phyloP scores from a whole-genome alignment of 148 eudicot species.

The Fallopia convolvulus region DNA sequence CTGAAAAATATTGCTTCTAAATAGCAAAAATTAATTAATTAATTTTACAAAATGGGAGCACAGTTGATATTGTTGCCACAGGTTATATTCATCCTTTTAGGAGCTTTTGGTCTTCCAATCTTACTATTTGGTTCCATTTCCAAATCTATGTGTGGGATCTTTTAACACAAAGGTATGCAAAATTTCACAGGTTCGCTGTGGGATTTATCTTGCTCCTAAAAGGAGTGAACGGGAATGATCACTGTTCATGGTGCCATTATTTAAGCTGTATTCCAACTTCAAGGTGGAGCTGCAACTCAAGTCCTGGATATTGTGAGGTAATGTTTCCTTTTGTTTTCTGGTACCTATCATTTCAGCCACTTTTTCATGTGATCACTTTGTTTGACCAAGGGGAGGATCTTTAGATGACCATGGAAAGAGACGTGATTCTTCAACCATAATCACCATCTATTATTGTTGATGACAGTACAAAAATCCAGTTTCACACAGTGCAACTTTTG shows the following conservation, averaged over 20 bases:
- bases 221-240: conserved; percentile 60
- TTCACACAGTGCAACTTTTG: background rate
- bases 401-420: background rate
- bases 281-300: conserved; percentile 56
- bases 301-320: conserved; percentile 59
- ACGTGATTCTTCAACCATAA: background rate
- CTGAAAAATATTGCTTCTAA: background rate
- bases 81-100: background rate
- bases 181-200: conserved; percentile 44
- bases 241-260: conserved; percentile 93
- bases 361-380: background rate
- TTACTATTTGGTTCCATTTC: background rate
- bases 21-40: background rate
- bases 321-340: conserved; percentile 1
- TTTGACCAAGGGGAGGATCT: background rate
- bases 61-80: background rate
- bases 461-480: background rate
- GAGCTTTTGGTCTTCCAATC: background rate
- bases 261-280: conserved; percentile 71
- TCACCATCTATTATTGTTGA: background rate
- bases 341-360: background rate
- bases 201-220: conserved; percentile 55
- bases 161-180: conserved; percentile 2
- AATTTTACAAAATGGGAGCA: background rate
- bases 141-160: background rate